A percentile compares a stretch with the other conserved stretches of the same genome.
Evolutionary conservation across 106 monocot species (phyloP).

Genomic region (Dioscorea dumetorum): DNA sequence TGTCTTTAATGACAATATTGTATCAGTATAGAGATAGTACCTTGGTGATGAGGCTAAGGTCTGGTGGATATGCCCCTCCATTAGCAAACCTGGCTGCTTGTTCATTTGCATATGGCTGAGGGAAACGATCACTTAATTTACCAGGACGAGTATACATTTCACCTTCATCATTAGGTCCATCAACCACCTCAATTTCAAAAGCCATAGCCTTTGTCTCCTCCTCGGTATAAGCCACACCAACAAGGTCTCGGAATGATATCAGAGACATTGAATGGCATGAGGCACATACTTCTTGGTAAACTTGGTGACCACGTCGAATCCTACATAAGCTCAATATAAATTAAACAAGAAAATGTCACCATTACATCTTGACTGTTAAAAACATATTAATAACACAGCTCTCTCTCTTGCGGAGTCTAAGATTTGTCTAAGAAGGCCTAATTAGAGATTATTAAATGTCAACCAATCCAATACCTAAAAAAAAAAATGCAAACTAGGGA

Average conservation of each 20-base stretch:
- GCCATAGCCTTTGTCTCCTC: constrained; percentile 90
- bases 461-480: too few relatives aligned
- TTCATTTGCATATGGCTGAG: constrained; percentile 68
- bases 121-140: constrained; percentile 72
- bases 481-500: too few relatives aligned
- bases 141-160: constrained; percentile 80
- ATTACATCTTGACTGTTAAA: too few relatives aligned
- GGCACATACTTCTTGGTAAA: constrained; percentile 65
- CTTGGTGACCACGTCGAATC: constrained; percentile 79
- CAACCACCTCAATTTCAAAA: constrained; percentile 81
- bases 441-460: too few relatives aligned
- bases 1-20: too few relatives aligned
- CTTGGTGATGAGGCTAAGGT: constrained; percentile 74
- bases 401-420: too few relatives aligned
- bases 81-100: constrained; percentile 78
- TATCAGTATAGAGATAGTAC: constrained; percentile 5
- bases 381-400: too few relatives aligned
- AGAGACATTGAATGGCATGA: constrained; percentile 73
- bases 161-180: constrained; percentile 81
- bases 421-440: too few relatives aligned
- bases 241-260: constrained; percentile 78
- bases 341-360: neutral
- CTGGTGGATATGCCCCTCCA: constrained; percentile 79
- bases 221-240: constrained; percentile 86
- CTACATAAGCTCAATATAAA: constrained; percentile 19